Conservation (phyloP, 2,329 filamentous ascomycete species). For the Stagonosporopsis cucurbitacearum region DNA sequence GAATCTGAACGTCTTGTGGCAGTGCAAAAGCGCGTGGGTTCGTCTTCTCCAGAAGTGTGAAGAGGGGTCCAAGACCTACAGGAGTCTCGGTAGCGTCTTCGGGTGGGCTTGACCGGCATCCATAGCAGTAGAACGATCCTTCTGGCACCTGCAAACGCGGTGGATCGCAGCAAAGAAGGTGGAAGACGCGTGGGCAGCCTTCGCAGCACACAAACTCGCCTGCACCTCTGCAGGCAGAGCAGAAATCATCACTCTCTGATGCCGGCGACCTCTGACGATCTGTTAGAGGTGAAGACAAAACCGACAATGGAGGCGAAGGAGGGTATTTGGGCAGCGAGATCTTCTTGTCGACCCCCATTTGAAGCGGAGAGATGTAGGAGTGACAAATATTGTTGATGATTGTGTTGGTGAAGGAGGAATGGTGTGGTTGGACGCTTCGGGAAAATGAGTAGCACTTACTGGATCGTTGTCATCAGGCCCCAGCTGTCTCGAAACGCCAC, state of each 20-base stretch:
- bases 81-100: slow-evolving; percentile 36
- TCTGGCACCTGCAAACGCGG: slow-evolving; percentile 55
- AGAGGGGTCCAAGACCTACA: slow-evolving; percentile 63
- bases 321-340: slow-evolving; percentile 41
- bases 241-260: slow-evolving; percentile 83
- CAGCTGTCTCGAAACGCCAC: slow-evolving; percentile 68
- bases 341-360: slow-evolving; percentile 43
- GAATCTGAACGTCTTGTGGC: slow-evolving; percentile 72
- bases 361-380: slow-evolving; percentile 37
- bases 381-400: slow-evolving; percentile 37
- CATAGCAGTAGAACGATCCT: slow-evolving; percentile 76
- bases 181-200: slow-evolving; percentile 87
- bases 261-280: slow-evolving; percentile 48
- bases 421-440: slow-evolving; percentile 52
- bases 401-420: slow-evolving; percentile 47
- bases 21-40: slow-evolving; percentile 76
- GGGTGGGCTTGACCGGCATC: slow-evolving; percentile 35
- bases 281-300: slow-evolving; percentile 50
- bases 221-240: slow-evolving; percentile 81
- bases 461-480: slow-evolving; percentile 64
- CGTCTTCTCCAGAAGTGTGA: slow-evolving; percentile 69
- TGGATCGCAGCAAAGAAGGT: slow-evolving; percentile 87
- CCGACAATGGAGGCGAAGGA: slow-evolving; percentile 45
- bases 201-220: slow-evolving; percentile 93
- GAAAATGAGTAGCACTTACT: slow-evolving; percentile 57